These are phyloP conservation scores for Fusarium sp. DNA, from an alignment of 2,329 filamentous ascomycete genomes.

Conservation along the genomic window DNA sequence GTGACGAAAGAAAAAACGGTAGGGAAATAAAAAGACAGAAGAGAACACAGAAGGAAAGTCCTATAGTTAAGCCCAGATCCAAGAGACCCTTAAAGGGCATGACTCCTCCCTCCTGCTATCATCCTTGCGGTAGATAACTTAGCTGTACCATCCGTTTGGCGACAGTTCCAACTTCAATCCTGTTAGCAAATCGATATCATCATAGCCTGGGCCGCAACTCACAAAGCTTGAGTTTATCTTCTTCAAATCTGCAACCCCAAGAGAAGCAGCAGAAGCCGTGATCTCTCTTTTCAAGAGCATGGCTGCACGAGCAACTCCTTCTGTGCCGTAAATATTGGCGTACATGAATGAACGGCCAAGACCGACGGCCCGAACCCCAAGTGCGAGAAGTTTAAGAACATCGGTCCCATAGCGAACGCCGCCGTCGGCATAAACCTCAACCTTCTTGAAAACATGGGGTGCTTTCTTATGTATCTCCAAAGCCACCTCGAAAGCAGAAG, in stretches of 20 bases:
- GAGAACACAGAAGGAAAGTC: not conserved
- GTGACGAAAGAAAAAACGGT: not conserved
- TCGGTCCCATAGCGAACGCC: not conserved
- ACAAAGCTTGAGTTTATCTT: not conserved
- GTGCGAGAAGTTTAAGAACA: not conserved
- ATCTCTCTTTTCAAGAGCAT: not conserved
- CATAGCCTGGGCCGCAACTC: not conserved
- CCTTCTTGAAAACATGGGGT: not conserved
- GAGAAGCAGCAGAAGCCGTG: not conserved
- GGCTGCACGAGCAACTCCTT: not conserved
- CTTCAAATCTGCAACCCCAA: not conserved
- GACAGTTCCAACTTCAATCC: not conserved
- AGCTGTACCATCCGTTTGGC: not conserved
- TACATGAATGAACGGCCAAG: not conserved
- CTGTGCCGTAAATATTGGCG: not conserved
- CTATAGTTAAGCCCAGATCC: not conserved
- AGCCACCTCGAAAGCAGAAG: not conserved
- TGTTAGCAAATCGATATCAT: not conserved
- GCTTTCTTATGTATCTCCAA: not conserved
- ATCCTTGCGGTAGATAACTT: fast-evolving
- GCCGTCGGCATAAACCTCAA: not conserved
- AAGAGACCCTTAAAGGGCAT: not conserved
- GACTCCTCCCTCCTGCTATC: not conserved
- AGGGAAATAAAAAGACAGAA: not conserved
- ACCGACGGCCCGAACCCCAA: not conserved